Percentiles rank a stretch among this genome's conserved stretches.
Conservation (phyloP, 164 flowering plant species). For the Dillenia turbinata region DNA sequence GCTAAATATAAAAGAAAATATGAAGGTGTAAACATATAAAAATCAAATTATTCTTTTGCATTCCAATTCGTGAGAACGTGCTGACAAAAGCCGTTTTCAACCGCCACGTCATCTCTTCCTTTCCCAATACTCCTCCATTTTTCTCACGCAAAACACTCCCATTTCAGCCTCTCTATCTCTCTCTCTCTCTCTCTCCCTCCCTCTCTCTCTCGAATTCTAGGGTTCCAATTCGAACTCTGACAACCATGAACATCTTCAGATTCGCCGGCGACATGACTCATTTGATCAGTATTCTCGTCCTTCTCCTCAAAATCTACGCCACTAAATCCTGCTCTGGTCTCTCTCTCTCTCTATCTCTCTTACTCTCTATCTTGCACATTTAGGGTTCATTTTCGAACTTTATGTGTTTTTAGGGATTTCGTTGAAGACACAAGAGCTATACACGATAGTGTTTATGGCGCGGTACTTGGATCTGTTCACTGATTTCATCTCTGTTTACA, state of each 20-base stretch:
- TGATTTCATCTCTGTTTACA: constrained; percentile 72
- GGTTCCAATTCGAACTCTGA: constrained; percentile 4
- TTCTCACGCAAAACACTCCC: constrained; percentile 1
- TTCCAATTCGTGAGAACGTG: no score
- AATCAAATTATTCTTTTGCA: no score
- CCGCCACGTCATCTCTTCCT: no score
- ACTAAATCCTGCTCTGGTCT: constrained; percentile 85
- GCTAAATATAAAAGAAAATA: no score
- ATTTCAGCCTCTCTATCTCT: constrained; percentile 12
- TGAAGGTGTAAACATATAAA: no score
- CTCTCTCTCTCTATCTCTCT: background rate
- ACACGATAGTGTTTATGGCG: constrained; percentile 68
- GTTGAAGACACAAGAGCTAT: constrained; percentile 89
- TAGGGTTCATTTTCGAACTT: constrained; percentile 3
- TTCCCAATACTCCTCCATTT: no score
- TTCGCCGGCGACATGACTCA: constrained; percentile 89
- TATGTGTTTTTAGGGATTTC: constrained; percentile 57
- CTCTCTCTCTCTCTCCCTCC: background rate
- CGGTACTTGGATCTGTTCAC: constrained; percentile 85
- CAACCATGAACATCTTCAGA: constrained; percentile 78
- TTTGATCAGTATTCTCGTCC: constrained; percentile 63
- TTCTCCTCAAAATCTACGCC: constrained; percentile 89
- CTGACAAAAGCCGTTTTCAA: no score
- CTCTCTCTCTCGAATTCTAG: constrained; percentile 3
- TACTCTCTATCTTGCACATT: background rate